Evolutionary conservation across 495 filamentous ascomycete genomes (phyloP).

Genomic region (Penicillium malachiteum): DNA sequence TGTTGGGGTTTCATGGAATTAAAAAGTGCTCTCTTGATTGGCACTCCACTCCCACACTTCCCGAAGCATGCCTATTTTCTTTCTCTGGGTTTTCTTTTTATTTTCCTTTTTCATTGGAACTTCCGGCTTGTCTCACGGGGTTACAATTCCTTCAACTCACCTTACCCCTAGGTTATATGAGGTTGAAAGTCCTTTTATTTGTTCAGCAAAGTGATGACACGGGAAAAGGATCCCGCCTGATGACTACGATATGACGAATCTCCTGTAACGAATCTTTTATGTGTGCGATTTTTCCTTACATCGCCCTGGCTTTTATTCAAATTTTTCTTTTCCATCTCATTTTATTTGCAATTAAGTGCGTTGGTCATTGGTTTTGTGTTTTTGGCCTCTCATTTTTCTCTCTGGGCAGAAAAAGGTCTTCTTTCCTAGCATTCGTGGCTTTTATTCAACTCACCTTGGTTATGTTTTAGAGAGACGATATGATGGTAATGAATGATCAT

Average conservation of each 20-base stretch:
- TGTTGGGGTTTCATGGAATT: neutral
- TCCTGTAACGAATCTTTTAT: conserved; percentile 38
- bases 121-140: neutral
- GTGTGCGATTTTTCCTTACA: conserved; percentile 21
- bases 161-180: neutral
- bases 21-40: neutral
- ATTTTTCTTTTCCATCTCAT: conserved; percentile 8
- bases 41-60: neutral
- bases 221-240: conserved; percentile 29
- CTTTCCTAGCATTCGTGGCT: conserved; percentile 21
- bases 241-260: conserved; percentile 53
- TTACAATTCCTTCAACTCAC: neutral
- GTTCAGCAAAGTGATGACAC: conserved; percentile 10
- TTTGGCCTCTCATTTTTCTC: conserved; percentile 11
- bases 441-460: conserved; percentile 11
- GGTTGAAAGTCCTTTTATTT: conserved; percentile 4
- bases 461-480: conserved; percentile 35
- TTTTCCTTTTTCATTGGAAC: neutral
- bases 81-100: conserved; percentile 2
- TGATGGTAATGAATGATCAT: conserved; percentile 36
- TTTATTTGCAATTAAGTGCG: neutral
- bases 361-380: neutral
- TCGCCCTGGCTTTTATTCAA: conserved; percentile 10
- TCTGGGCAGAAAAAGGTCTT: conserved; percentile 15
- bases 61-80: conserved; percentile 1